A percentile compares a stretch with the other conserved stretches of the same genome.
Conservation (phyloP, 192 early-diverging fungal species). For the Ambispora gerdemannii region DNA sequence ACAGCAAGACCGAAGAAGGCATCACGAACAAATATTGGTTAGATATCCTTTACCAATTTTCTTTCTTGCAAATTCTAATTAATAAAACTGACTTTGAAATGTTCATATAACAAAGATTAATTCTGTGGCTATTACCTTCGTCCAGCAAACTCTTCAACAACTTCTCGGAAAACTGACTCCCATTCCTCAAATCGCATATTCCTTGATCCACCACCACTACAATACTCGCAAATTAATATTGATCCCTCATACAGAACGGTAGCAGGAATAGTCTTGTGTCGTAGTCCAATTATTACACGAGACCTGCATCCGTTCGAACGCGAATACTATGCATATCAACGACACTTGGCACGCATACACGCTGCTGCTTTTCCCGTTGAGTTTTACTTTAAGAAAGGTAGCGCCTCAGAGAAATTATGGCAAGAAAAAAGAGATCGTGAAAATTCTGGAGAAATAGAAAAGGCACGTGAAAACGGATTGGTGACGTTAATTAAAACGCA, state of each 20-base stretch:
- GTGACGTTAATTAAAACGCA: constrained; percentile 40
- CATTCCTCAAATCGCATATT: too few species aligned
- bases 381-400: constrained; percentile 81
- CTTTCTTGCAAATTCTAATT: too few species aligned
- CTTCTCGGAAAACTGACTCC: too few species aligned
- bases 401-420: constrained; percentile 57
- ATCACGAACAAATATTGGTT: too few species aligned
- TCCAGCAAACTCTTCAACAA: too few species aligned
- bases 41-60: too few species aligned
- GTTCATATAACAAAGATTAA: too few species aligned
- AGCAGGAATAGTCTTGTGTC: constrained; percentile 65
- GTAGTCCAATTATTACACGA: constrained; percentile 63
- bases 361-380: constrained; percentile 57
- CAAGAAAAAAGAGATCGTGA: constrained; percentile 17
- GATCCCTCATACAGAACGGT: constrained; percentile 47
- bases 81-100: too few species aligned
- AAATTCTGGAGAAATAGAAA: constrained; percentile 44
- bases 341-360: constrained; percentile 52
- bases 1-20: too few species aligned
- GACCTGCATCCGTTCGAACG: constrained; percentile 60
- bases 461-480: constrained; percentile 59
- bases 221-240: too few species aligned
- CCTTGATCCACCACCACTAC: too few species aligned
- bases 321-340: constrained; percentile 68
- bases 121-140: too few species aligned